These are phyloP conservation scores for Pestalotiopsis fici DNA, from an alignment of 2,329 filamentous ascomycete species.

Conservation along the genomic window DNA sequence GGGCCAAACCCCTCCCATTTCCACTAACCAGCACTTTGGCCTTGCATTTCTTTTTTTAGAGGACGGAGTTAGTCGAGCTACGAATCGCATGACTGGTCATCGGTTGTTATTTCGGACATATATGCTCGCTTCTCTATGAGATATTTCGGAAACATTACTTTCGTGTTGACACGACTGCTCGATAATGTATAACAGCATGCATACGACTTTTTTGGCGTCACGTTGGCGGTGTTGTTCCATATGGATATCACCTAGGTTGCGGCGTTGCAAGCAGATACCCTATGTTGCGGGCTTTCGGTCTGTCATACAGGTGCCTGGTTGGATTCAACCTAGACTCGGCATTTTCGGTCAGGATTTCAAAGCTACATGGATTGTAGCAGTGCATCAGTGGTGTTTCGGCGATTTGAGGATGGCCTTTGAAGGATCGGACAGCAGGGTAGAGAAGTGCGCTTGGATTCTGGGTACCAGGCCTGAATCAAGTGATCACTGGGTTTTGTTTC, in stretches of 20 bases:
- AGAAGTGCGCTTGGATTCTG: background rate
- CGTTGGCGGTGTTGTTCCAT: background rate
- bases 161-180: slow-evolving; percentile 11
- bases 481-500: background rate
- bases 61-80: slow-evolving; percentile 19
- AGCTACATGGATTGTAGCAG: background rate
- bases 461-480: background rate
- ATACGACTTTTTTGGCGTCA: slow-evolving; percentile 4
- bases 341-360: background rate
- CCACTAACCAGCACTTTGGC: slow-evolving; percentile 15
- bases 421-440: background rate
- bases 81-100: slow-evolving; percentile 24
- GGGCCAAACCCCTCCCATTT: background rate
- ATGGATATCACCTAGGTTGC: background rate
- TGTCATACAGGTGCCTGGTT: slow-evolving; percentile 1
- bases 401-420: background rate
- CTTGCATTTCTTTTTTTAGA: slow-evolving; percentile 11
- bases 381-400: slow-evolving; percentile 5
- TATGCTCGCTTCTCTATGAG: slow-evolving; percentile 11
- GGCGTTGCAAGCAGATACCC: slow-evolving; percentile 6
- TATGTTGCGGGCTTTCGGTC: background rate
- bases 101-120: slow-evolving; percentile 21
- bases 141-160: slow-evolving; percentile 9
- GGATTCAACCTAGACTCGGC: slow-evolving; percentile 2
- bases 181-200: slow-evolving; percentile 16